A percentile compares a stretch with the other conserved stretches of the same genome.
These are phyloP conservation scores for Simplicillium sp. DNA, from an alignment of 2,329 filamentous ascomycete genomes.

Conservation along the genomic window DNA sequence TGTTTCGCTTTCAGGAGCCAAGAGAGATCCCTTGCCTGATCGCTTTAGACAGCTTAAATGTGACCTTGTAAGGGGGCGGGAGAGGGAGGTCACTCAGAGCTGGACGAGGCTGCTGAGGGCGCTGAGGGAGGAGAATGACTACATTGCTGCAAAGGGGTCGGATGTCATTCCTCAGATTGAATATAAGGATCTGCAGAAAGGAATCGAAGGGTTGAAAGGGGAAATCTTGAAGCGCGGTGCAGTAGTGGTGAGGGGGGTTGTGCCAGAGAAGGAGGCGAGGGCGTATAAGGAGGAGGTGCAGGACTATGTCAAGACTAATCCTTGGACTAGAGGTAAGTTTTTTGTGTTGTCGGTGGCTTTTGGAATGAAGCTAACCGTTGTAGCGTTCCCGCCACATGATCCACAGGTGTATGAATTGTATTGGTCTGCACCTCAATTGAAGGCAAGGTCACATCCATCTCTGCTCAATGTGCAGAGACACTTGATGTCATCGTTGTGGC, in stretches of 20 bases:
- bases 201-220: slow-evolving; percentile 22
- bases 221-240: slow-evolving; percentile 53
- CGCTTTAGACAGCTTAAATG: slow-evolving; percentile 47
- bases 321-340: slow-evolving; percentile 39
- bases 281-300: slow-evolving; percentile 55
- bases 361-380: background rate
- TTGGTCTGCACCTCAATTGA: slow-evolving; percentile 61
- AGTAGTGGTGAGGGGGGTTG: slow-evolving; percentile 55
- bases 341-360: background rate
- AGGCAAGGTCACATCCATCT: slow-evolving; percentile 57
- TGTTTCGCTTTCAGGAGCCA: slow-evolving; percentile 43
- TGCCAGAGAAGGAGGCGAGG: slow-evolving; percentile 53
- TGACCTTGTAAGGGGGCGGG: slow-evolving; percentile 38
- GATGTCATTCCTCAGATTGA: slow-evolving; percentile 42
- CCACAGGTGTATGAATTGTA: slow-evolving; percentile 70
- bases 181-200: slow-evolving; percentile 32
- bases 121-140: slow-evolving; percentile 36
- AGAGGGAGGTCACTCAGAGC: slow-evolving; percentile 33
- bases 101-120: slow-evolving; percentile 38
- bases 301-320: slow-evolving; percentile 57
- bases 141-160: slow-evolving; percentile 33
- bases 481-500: slow-evolving; percentile 55
- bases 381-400: slow-evolving; percentile 55
- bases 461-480: slow-evolving; percentile 51
- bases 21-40: slow-evolving; percentile 37